A percentile compares a stretch with the other conserved stretches of the same genome.
phyloP scores from a whole-genome alignment of 345 rosid species.

The Eucalyptus leucophloia region DNA sequence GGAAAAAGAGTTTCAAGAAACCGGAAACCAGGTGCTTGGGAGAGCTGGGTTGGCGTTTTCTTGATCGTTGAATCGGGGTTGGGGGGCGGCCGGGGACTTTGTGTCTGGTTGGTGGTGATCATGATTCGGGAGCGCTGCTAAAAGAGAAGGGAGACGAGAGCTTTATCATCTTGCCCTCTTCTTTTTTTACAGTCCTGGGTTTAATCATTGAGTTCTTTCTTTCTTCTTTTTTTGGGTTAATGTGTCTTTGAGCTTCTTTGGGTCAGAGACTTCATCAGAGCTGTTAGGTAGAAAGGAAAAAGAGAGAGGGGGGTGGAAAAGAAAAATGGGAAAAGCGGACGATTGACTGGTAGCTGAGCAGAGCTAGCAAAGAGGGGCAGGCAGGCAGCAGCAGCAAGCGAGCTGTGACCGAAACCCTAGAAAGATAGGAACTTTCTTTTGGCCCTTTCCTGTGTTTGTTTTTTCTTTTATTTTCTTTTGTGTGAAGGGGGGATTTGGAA shows the following conservation, averaged over 20 bases:
- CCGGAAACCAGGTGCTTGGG: neutral
- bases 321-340: conserved; percentile 1
- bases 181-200: conserved; percentile 6
- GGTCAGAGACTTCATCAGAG: conserved; percentile 23
- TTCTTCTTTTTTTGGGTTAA: conserved; percentile 10
- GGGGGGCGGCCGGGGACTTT: neutral
- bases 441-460: neutral
- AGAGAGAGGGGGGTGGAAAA: neutral
- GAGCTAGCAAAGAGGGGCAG: neutral
- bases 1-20: neutral
- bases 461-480: neutral
- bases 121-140: neutral
- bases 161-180: neutral
- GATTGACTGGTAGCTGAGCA: conserved; percentile 74
- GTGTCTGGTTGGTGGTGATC: neutral
- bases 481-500: neutral
- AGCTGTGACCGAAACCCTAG: conserved; percentile 23
- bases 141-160: neutral
- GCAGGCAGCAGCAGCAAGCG: neutral
- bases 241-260: conserved; percentile 12
- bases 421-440: neutral
- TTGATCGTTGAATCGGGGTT: neutral
- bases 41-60: neutral
- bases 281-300: conserved; percentile 30
- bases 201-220: conserved; percentile 26